A percentile compares a stretch with the other conserved stretches of the same genome.
Conservation (phyloP, 306 rosid genomes). For the Ochetophila trinervis region DNA sequence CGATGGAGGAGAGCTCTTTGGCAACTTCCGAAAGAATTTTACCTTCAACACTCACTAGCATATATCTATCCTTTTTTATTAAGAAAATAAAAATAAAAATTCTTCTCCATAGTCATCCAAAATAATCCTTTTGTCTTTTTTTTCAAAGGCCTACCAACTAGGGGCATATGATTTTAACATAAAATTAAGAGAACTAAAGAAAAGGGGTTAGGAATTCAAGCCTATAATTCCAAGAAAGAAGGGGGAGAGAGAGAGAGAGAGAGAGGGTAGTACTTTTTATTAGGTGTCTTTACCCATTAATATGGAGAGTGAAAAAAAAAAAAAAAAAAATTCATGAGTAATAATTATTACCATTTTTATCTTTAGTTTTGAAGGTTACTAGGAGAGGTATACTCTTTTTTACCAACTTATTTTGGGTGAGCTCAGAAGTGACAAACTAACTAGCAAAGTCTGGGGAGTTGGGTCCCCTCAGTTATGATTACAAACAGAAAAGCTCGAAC, state of each 20-base stretch:
- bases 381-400: conserved; percentile 1
- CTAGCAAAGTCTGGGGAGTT: conserved; percentile 33
- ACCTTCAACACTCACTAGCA: no score
- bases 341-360: conserved; percentile 10
- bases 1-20: no score
- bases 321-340: no score
- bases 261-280: neutral
- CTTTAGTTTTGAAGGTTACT: neutral
- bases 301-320: neutral
- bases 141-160: no score
- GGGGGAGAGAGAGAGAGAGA: neutral
- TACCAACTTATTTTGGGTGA: conserved; percentile 12
- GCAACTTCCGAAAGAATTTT: no score
- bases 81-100: no score
- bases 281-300: conserved; percentile 6
- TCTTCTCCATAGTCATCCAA: no score
- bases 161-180: no score
- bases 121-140: no score
- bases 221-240: neutral
- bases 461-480: conserved; percentile 38
- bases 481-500: conserved; percentile 10
- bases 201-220: neutral
- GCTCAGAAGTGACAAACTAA: conserved; percentile 28
- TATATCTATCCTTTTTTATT: no score
- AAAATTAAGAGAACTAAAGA: no score